Base-by-base conservation (phyloP, 257 asterid genomes). In the Gentiana dahurica region DNA sequence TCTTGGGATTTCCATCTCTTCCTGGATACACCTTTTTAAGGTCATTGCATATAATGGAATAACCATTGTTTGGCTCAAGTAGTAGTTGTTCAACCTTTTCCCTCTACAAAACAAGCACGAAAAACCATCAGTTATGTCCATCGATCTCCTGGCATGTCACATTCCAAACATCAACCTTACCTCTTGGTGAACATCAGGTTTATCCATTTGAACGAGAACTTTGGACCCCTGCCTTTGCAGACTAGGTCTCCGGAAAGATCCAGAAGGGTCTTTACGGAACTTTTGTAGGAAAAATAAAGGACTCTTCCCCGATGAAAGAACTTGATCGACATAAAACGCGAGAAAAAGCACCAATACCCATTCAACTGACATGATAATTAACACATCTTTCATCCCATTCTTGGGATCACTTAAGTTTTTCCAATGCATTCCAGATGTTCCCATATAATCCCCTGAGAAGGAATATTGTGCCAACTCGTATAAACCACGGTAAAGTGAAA, bases 381-480 rank as follows among this genome's bases (percentile, higher is more conserved):
- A 55, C 49, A 65, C 75, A n/a, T 75, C 88, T 66, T 60, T 77
- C 95, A 88, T 81, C 63, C 97, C 97, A 69, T 85, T 92, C 43
- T 64, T 24, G 52, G 77, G 59, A 75, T 85, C 79, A 46, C 57
- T 80, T 66, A 92, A 59, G 77, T 88, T 77, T 68, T 68, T 83
- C 98, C 97, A 92, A 71, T 75, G 67, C 98, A 92, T 92, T 65
- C 98, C 98, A 58, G 58, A 79, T 52, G 86, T 92, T 70, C 98
- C 98, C 94, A 80, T 78, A 57, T 75, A 85, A 61, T 60, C 53
- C 34, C 97, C 95, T 50, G 8, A 6, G 58, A 85, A 88, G 48
- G 97, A 45, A 73, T 86, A 88, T 63, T 88, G 80, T 33, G 95
- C 73, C 62, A 92, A 74, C 79, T 92, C 97, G 12, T 79, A 85